Base-by-base conservation (phyloP, 495 filamentous ascomycete species). In the Penicillium maclennaniae region DNA sequence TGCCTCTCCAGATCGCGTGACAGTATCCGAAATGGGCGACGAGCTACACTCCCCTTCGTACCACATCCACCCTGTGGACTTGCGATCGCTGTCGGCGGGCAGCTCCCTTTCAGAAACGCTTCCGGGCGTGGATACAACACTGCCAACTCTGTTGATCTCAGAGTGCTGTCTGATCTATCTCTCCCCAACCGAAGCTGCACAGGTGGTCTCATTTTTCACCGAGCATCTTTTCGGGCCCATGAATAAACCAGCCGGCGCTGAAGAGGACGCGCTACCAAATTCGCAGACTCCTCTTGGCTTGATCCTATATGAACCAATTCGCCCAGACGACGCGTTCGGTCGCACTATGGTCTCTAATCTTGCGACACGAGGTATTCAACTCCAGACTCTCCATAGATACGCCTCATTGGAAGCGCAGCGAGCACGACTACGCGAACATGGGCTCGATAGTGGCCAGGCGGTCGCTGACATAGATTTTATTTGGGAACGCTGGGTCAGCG, bases 161-260 rank as follows among this genome's bases (percentile, higher is more conserved):
- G 93, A 98, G 68, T 97, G 92, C 74, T 97, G 93, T 69, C 78
- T 98, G 21, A 86, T 91, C 56, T 98, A 98, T 66, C 79, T 98
- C 1, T 76, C 83, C 1, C 78, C 85, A 0, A 52, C 73, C 0
- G 77, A 82, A 27, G 86, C 89, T 1, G 71, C 73, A 41, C 63
- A 70, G 12, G 83, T 93, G 10, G 72, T 96, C n/a, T 56, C 75
- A 20, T 85, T 82, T 62, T 90, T 95, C 58, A 76, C 81, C 4
- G 67, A 76, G 15, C 38, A 73, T 88, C 44, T 71, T 77, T 46
- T 77, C 17, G 58, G 27, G n/a, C 14, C 48, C 8, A 26, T 21
- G n/a, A 61, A 6, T 38, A 43, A 10, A 43, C 15, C 43, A 16
- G 15, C 38, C n/a, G 44, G 39, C 16, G n/a, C 19, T 16, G 43